These are phyloP conservation scores for Pleurotus giganteus DNA, from an alignment of 768 basidiomycete genomes.

Conservation along the genomic window DNA sequence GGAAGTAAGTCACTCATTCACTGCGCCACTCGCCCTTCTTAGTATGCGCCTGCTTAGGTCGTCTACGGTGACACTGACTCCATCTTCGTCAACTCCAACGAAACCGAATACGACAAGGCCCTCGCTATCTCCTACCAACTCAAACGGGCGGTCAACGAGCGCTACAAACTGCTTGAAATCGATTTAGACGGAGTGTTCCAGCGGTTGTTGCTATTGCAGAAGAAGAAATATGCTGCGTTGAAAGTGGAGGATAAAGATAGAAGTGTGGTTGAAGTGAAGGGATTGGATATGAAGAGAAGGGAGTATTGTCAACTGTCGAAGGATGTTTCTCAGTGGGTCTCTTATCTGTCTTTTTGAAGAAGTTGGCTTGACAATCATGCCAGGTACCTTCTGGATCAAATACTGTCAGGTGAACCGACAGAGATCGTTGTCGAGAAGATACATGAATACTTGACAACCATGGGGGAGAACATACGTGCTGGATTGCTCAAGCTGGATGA, in stretches of 20 bases:
- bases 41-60: constrained; percentile 53
- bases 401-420: constrained; percentile 87
- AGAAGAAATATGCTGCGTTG: constrained; percentile 99
- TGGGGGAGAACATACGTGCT: constrained; percentile 76
- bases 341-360: not conserved
- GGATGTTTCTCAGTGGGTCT: constrained; percentile 81
- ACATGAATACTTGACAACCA: constrained; percentile 81
- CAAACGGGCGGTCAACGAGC: constrained; percentile 96
- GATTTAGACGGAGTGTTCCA: constrained; percentile 95
- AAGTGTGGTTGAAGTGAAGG: constrained; percentile 88
- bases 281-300: constrained; percentile 97
- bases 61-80: constrained; percentile 99
- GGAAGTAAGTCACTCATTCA: constrained; percentile 56
- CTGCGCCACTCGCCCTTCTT: not conserved
- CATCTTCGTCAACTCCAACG: constrained; percentile 96
- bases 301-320: constrained; percentile 94
- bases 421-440: constrained; percentile 89
- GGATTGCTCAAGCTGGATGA: constrained; percentile 87
- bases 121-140: constrained; percentile 88
- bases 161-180: constrained; percentile 94
- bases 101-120: constrained; percentile 83
- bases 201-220: constrained; percentile 87
- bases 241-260: constrained; percentile 85
- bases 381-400: constrained; percentile 87
- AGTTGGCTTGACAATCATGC: not conserved